phyloP scores from a whole-genome alignment of 2,329 filamentous ascomycete species.

The Pyrenophora tritici-repentis region DNA sequence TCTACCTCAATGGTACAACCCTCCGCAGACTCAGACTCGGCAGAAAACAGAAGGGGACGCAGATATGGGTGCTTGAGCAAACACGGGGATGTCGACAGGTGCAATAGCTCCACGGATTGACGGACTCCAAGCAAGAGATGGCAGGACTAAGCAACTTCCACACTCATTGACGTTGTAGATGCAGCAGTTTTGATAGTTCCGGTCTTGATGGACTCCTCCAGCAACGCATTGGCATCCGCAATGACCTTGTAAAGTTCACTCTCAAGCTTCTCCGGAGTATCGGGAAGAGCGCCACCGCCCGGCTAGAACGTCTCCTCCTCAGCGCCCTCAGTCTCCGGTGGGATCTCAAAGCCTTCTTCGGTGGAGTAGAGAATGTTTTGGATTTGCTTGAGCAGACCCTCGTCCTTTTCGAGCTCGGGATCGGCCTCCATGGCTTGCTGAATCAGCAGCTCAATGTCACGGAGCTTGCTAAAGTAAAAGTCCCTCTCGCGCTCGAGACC shows the following conservation, averaged over 20 bases:
- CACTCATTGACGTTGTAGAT: not conserved
- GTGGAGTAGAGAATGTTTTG: slow-evolving; percentile 97
- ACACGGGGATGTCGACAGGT: not conserved
- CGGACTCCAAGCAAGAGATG: not conserved
- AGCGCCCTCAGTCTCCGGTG: slow-evolving; percentile 73
- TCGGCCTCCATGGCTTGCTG: slow-evolving; percentile 93
- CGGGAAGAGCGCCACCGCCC: slow-evolving; percentile 3
- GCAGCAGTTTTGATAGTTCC: not conserved
- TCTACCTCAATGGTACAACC: slow-evolving; percentile 20
- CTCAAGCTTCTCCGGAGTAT: slow-evolving; percentile 4
- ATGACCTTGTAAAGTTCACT: slow-evolving; percentile 6
- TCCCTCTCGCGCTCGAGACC: slow-evolving; percentile 95
- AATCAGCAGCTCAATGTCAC: slow-evolving; percentile 93
- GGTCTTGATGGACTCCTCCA: slow-evolving; percentile 4
- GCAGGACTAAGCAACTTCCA: not conserved
- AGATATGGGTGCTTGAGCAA: not conserved
- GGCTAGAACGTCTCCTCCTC: slow-evolving; percentile 67
- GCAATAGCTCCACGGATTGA: not conserved
- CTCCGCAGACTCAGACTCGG: slow-evolving; percentile 53
- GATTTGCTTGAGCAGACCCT: slow-evolving; percentile 92
- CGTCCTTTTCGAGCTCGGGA: slow-evolving; percentile 90
- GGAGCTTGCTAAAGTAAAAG: slow-evolving; percentile 98
- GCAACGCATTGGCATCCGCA: slow-evolving; percentile 7
- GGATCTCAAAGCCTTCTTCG: slow-evolving; percentile 84
- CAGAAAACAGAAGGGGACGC: slow-evolving; percentile 28